Percentiles rank a stretch among this genome's conserved stretches.
Conservation (phyloP, 2,329 filamentous ascomycete species). For the Elsinoe batatas region DNA sequence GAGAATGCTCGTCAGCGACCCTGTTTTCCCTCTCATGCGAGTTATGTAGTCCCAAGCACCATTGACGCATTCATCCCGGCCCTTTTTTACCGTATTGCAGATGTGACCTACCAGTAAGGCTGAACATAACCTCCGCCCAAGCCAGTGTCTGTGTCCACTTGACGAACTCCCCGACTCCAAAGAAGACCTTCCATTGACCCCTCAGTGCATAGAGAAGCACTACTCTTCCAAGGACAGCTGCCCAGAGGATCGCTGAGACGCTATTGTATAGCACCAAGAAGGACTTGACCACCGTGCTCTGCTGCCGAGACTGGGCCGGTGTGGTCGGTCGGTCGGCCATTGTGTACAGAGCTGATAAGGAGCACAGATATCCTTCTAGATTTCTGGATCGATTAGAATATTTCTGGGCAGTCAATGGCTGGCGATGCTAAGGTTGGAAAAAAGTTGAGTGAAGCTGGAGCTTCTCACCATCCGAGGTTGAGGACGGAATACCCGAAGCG, state of each 20-base stretch:
- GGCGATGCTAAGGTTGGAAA: neutral
- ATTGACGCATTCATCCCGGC: no score
- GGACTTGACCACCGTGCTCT: constrained; percentile 29
- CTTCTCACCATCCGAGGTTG: neutral
- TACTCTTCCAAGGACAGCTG: constrained; percentile 61
- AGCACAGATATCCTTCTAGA: no score
- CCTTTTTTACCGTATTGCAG: no score
- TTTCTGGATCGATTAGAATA: no score
- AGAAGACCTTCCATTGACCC: constrained; percentile 48
- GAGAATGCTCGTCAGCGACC: neutral
- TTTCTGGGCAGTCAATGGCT: neutral
- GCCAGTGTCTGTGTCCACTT: constrained; percentile 79
- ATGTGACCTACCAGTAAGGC: constrained; percentile 53
- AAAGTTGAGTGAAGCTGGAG: neutral
- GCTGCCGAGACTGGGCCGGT: neutral
- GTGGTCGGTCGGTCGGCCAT: constrained; percentile 1
- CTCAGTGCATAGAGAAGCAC: constrained; percentile 39
- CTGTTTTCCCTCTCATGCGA: neutral
- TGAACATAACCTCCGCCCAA: constrained; percentile 73
- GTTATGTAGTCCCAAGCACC: no score
- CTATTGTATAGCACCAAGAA: constrained; percentile 86
- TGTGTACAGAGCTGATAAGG: neutral
- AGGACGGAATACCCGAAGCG: neutral
- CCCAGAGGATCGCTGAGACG: constrained; percentile 67
- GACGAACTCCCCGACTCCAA: constrained; percentile 54